These are phyloP conservation scores for Fusarium setosum DNA, from an alignment of 2,329 filamentous ascomycete species.

Conservation along the genomic window DNA sequence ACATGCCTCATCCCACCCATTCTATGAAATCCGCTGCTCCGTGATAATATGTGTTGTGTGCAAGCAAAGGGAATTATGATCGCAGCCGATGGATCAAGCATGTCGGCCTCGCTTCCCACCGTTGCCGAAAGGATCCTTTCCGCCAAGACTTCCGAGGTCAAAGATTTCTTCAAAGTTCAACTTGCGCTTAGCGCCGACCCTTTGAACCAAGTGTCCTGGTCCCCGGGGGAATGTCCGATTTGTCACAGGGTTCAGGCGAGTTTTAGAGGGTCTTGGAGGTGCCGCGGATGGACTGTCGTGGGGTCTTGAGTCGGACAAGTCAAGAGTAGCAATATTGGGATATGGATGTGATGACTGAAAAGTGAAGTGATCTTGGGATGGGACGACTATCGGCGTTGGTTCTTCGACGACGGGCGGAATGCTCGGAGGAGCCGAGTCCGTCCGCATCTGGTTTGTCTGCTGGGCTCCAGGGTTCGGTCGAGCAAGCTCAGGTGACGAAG, in stretches of 20 bases:
- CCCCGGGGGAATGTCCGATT: conserved; percentile 42
- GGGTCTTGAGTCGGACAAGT: conserved; percentile 64
- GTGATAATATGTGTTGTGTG: conserved; percentile 28
- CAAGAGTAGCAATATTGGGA: conserved; percentile 70
- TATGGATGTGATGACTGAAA: conserved; percentile 75
- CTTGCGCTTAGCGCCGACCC: conserved; percentile 78
- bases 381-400: conserved; percentile 58
- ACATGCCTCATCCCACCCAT: conserved; percentile 44
- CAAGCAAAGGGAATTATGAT: conserved; percentile 19
- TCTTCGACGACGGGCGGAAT: conserved; percentile 42
- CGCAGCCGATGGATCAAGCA: conserved; percentile 38
- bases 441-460: conserved; percentile 35
- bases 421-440: conserved; percentile 43
- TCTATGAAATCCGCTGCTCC: conserved; percentile 41
- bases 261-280: conserved; percentile 43
- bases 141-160: conserved; percentile 70
- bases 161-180: conserved; percentile 82
- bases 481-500: conserved; percentile 68
- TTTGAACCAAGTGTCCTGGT: conserved; percentile 65
- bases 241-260: conserved; percentile 41
- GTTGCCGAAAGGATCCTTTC: conserved; percentile 68
- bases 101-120: conserved; percentile 64
- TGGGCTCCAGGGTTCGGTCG: conserved; percentile 59
- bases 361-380: conserved; percentile 72
- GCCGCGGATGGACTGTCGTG: conserved; percentile 51